Evolutionary conservation across 768 basidiomycete genomes (phyloP), one percentile per base, ranked within the genome.

Genomic region (Termitomyces sp.): DNA sequence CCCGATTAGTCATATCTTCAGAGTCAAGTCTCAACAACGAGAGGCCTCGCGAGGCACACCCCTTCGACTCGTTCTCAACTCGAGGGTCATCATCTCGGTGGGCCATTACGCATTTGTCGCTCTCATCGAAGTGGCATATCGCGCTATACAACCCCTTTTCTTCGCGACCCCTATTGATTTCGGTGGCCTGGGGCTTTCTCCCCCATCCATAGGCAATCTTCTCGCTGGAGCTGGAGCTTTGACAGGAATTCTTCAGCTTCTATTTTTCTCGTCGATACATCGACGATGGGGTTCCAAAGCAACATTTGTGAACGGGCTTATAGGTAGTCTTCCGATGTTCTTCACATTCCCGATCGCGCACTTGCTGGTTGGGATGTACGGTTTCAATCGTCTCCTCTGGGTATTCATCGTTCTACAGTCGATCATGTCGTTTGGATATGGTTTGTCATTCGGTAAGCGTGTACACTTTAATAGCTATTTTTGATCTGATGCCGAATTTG

Each of bases 71-170:
- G 70, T 86, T 51, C 64, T 86, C 57, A 74, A 75, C 38, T 75
- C 77, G 0, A 75, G 72, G 15, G 83, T 88, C 4, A 67, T 86
- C 34, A 69, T 86, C 32, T 77, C 83, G 1, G 78, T 80, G 12
- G 71, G 73, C 15, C 87, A 87, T 67, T 88, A 86, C 67, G 82
- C 77, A 0, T 67, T 77, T 37, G 75, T 87, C 15, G 78, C 86
- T 10, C 68, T 87, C 5, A 60, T 84, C 17, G 86, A 89, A 60
- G 83, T 88, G 45, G 70, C 83, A 0, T 79, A 82, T 63, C 81
- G 81, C 50, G 80, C 85, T 8, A 69, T 90, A 12, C 82, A 84
- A 25, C 89, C 89, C 0, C 72, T 89, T 25, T 88, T 88, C 71
- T 79, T 82, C 61, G 81, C 87, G 12, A 89, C 86, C 0, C 87